Evolutionary conservation across 73 alveolate genomes (phyloP), one percentile per base, ranked within the genome.

Genomic region (Uronychia setigera): DNA sequence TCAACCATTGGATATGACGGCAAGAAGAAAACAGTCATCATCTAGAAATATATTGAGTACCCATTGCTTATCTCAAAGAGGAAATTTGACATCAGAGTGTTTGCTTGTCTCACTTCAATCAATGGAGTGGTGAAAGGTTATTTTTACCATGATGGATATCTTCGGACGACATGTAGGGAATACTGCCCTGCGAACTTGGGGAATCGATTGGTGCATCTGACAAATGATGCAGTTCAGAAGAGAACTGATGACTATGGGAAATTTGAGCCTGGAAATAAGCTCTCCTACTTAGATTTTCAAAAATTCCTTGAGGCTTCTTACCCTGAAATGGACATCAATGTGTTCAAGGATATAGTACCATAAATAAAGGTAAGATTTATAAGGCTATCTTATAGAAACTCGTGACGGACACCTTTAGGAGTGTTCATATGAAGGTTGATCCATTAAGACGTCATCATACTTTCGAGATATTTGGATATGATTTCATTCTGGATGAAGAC

Each of bases 1-100:
- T 28, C 95, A 76, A 89, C 85, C 60, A 90, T 88, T n/a, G 74
- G 87, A 59, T 67, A 80, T 31, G 87, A 88, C 31, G 79, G 28
- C 11, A 91, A 19, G 67, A 46, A 11, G 19, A 46, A 19, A 19
- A 11, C 96, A 0, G 80, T 76, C 83, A 94, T 96, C 35, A 77
- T 96, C n/a, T 93, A 96, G 89, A 84, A 92, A 83, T 96, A 96
- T 85, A 89, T 96, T 82, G 98, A 94, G 80, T 90, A 96, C 84
- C 99, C 99, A 25, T 90, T 96, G 35, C 86, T 96, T 35, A 87
- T 92, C 80, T 84, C 94, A 77, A 94, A 92, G 89, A 78, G 99
- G 80, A 96, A 96, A 87, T 96, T 96, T 80, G 99, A 96, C 83
- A 94, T 96, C 29, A 86, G 99, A 85, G 92, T 96, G 79, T 96